Percentiles rank a stretch among this genome's conserved stretches.
phyloP scores from a whole-genome alignment of 371 early-diverging fungal species.

The Rhizopus delemar region DNA sequence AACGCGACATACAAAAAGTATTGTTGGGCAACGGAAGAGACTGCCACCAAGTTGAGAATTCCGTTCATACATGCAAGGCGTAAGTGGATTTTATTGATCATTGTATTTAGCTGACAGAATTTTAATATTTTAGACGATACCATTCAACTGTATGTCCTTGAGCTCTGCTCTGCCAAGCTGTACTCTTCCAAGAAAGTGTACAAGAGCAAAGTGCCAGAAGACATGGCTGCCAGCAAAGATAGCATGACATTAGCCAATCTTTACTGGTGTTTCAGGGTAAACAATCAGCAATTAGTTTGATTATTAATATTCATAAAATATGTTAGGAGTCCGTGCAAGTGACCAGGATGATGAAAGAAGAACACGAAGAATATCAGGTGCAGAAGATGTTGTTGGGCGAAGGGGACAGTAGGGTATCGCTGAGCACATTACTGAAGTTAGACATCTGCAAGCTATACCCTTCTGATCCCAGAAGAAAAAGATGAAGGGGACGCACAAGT shows the following conservation, averaged over 20 bases:
- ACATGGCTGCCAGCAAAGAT: slow-evolving; percentile 10
- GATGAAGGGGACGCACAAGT: too few relatives aligned
- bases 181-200: background rate
- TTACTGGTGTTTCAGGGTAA: slow-evolving; percentile 4
- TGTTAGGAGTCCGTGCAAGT: background rate
- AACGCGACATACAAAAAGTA: background rate
- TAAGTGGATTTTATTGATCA: background rate
- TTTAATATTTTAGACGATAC: slow-evolving; percentile 11
- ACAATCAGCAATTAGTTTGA: background rate
- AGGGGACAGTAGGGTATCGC: background rate
- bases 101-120: background rate
- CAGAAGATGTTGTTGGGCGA: background rate
- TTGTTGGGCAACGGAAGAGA: background rate
- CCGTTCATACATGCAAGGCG: slow-evolving; percentile 1
- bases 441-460: slow-evolving; percentile 5
- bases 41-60: background rate
- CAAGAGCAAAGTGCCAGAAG: slow-evolving; percentile 1
- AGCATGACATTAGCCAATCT: slow-evolving; percentile 6
- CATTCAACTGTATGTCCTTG: background rate
- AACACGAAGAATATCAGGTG: background rate
- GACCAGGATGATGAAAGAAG: background rate
- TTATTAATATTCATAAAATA: background rate
- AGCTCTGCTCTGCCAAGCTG: background rate
- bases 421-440: background rate
- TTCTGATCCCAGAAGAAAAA: slow-evolving; percentile 7